Evolutionary conservation across 2,329 filamentous ascomycete species (phyloP).

Genomic region (Aspergillus pseudoterreus): DNA sequence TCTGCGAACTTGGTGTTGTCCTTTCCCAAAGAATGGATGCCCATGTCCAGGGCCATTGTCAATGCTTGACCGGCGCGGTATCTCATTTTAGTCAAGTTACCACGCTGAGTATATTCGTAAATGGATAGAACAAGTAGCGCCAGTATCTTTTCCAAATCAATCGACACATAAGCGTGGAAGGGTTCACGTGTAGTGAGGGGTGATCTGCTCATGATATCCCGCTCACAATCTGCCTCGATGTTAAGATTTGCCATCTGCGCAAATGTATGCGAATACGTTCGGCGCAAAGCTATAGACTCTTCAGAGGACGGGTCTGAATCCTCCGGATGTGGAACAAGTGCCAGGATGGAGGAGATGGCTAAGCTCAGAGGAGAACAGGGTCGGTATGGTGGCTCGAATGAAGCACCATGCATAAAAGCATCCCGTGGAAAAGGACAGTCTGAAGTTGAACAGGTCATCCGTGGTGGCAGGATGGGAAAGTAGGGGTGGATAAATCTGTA

Average conservation of each 20-base stretch:
- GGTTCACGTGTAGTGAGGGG: constrained; percentile 29
- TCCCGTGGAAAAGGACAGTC: constrained; percentile 33
- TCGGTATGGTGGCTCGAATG: constrained; percentile 32
- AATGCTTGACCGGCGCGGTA: constrained; percentile 44
- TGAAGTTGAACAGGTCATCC: constrained; percentile 23
- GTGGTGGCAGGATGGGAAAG: constrained; percentile 43
- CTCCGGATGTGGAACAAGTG: constrained; percentile 39
- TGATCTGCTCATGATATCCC: constrained; percentile 33
- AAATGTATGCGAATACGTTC: constrained; percentile 39
- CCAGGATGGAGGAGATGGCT: constrained; percentile 41
- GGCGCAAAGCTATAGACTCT: constrained; percentile 33
- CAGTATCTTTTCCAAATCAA: constrained; percentile 41
- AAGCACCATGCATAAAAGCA: constrained; percentile 24
- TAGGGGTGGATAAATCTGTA: constrained; percentile 45
- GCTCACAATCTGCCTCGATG: constrained; percentile 42
- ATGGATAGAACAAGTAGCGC: constrained; percentile 41
- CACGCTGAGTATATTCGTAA: constrained; percentile 45
- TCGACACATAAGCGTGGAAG: constrained; percentile 37
- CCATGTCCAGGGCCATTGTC: constrained; percentile 42
- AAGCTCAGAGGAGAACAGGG: constrained; percentile 41
- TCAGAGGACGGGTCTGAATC: constrained; percentile 36
- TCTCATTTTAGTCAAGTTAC: constrained; percentile 45
- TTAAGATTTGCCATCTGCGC: constrained; percentile 36
- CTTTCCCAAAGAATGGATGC: constrained; percentile 33
- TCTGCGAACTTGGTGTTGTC: constrained; percentile 37